These are phyloP conservation scores for Saccharomyces hybrid DNA, from an alignment of 1,139 yeast species.

Conservation along the genomic window DNA sequence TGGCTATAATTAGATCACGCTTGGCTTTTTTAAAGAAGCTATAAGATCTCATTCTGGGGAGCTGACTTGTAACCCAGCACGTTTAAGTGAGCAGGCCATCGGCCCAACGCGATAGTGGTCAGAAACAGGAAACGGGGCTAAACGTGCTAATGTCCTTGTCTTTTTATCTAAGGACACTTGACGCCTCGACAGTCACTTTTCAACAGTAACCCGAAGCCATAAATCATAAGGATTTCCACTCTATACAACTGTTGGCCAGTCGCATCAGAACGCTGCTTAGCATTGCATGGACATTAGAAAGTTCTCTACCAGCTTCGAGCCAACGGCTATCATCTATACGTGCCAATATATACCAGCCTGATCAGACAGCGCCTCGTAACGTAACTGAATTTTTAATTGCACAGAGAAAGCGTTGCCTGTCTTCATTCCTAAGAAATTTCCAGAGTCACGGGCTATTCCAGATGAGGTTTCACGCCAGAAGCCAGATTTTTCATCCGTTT, in stretches of 20 bases:
- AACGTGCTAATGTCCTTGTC: background rate
- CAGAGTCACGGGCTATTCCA: background rate
- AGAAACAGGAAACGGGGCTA: background rate
- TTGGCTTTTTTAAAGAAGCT: background rate
- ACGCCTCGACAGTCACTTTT: background rate
- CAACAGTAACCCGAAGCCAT: background rate
- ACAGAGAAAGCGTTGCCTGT: background rate
- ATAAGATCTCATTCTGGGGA: background rate
- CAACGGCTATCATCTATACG: background rate
- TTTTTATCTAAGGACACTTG: background rate
- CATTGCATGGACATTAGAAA: background rate
- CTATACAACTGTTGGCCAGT: background rate
- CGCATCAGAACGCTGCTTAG: background rate
- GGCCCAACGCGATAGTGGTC: background rate
- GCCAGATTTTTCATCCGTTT: background rate
- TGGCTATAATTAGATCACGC: background rate
- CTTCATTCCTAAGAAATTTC: background rate
- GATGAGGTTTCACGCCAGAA: background rate
- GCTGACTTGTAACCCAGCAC: background rate
- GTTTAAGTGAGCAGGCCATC: background rate
- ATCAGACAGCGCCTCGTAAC: background rate
- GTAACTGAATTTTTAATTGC: background rate
- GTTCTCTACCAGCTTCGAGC: background rate
- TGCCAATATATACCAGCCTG: background rate
- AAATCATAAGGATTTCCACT: background rate